Percentiles rank a stretch among this genome's conserved stretches.
phyloP scores from a whole-genome alignment of 352 stramenopile species.

The Globisporangium sylvaticum region DNA sequence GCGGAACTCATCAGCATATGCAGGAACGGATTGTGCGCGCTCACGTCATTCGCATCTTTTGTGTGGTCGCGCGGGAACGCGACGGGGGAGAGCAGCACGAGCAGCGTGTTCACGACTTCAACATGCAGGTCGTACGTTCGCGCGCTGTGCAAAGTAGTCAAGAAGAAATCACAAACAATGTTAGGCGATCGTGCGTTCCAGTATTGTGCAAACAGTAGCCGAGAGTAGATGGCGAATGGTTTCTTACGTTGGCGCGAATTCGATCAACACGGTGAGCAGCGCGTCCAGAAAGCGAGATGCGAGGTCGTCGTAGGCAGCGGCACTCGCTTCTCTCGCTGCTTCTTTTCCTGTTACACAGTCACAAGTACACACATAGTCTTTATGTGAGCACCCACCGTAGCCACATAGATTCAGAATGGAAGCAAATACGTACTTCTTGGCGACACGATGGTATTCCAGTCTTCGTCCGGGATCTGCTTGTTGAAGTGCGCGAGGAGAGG shows the following conservation, averaged over 20 bases:
- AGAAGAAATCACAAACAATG: not conserved
- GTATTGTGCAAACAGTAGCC: not conserved
- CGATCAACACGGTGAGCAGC: conserved; percentile 48
- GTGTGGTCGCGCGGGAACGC: conserved; percentile 58
- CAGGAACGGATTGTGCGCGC: conserved; percentile 58
- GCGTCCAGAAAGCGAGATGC: conserved; percentile 64
- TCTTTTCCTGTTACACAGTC: conserved; percentile 23
- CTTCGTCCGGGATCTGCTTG: conserved; percentile 20
- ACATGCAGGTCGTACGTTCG: conserved; percentile 71
- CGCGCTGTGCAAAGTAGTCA: conserved; percentile 7
- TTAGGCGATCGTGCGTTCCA: not conserved
- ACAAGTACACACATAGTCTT: not conserved
- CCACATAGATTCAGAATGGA: not conserved
- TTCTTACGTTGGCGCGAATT: conserved; percentile 61
- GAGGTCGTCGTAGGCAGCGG: conserved; percentile 48
- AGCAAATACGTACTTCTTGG: conserved; percentile 21
- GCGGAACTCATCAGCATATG: conserved; percentile 53
- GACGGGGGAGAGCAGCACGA: conserved; percentile 65
- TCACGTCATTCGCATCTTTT: conserved; percentile 36
- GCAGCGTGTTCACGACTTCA: conserved; percentile 69
- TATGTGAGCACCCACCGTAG: not conserved
- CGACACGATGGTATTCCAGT: conserved; percentile 28
- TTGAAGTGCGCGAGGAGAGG: conserved; percentile 67
- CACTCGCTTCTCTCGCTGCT: conserved; percentile 10
- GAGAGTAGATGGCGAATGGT: not conserved